Evolutionary conservation across 2,329 filamentous ascomycete genomes (phyloP).

Genomic region (Verticillium zaregamsianum): DNA sequence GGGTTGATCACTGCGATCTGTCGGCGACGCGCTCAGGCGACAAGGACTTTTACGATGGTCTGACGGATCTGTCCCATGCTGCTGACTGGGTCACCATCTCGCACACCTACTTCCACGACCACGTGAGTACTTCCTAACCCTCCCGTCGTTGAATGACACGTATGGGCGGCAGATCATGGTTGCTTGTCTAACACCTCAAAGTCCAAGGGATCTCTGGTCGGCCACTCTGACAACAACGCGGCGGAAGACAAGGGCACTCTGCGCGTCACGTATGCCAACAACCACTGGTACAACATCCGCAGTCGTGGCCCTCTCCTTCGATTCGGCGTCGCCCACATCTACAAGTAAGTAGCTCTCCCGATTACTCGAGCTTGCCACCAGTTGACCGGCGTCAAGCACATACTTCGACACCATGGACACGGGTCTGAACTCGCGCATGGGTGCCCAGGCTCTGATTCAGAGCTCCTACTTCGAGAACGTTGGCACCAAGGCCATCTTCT

Average conservation of each 20-base stretch:
- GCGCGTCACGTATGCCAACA: constrained; percentile 57
- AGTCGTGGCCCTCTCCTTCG: constrained; percentile 55
- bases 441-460: constrained; percentile 48
- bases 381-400: background rate
- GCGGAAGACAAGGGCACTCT: constrained; percentile 54
- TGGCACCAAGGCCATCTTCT: constrained; percentile 24
- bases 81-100: constrained; percentile 51
- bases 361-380: too few relatives aligned
- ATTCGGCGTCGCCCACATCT: constrained; percentile 56
- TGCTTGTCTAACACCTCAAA: background rate
- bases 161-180: too few relatives aligned
- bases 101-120: constrained; percentile 31
- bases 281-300: constrained; percentile 58
- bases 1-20: constrained; percentile 62
- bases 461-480: constrained; percentile 40
- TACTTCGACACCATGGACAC: constrained; percentile 11
- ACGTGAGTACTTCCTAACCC: constrained; percentile 21
- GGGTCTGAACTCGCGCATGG: constrained; percentile 47
- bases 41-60: constrained; percentile 65
- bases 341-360: constrained; percentile 26
- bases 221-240: constrained; percentile 49
- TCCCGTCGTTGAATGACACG: too few relatives aligned
- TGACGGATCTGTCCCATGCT: constrained; percentile 56
- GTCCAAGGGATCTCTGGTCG: constrained; percentile 53
- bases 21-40: constrained; percentile 41